Conservation (phyloP, 1,284 basidiomycete species). For the Pseudozyma sp. region DNA sequence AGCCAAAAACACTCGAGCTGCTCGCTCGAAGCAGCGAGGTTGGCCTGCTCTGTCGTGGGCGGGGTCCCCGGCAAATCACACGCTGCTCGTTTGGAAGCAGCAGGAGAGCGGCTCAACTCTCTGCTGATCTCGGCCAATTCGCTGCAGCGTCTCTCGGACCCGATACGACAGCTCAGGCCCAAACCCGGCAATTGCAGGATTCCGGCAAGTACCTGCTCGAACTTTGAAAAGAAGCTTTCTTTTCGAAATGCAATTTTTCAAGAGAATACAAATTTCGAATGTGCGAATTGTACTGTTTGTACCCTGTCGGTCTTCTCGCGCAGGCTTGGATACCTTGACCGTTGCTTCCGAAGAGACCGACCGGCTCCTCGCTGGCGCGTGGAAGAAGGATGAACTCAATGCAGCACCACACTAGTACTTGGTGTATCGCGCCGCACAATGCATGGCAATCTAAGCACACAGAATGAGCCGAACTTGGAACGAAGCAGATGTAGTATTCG, state of each 20-base stretch:
- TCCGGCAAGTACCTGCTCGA: background rate
- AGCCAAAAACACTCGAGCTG: background rate
- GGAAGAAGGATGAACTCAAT: background rate
- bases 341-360: conserved; percentile 12
- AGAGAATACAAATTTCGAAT: background rate
- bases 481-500: too few relatives aligned
- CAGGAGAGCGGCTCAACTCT: too few relatives aligned
- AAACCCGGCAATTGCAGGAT: background rate
- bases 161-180: background rate
- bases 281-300: too few relatives aligned
- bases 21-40: too few relatives aligned
- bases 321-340: conserved; percentile 1
- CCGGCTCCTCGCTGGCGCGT: conserved; percentile 4
- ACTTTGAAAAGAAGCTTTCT: background rate
- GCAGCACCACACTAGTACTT: too few relatives aligned
- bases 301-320: conserved; percentile 8
- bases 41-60: too few relatives aligned
- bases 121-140: conserved; percentile 1
- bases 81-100: too few relatives aligned
- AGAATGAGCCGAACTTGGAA: too few relatives aligned
- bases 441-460: too few relatives aligned
- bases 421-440: too few relatives aligned
- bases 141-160: conserved; percentile 1
- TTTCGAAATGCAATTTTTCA: conserved; percentile 1
- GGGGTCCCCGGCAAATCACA: too few relatives aligned